Evolutionary conservation across 345 rosid genomes (phyloP).

Genomic region (Rubroshorea leprosula): DNA sequence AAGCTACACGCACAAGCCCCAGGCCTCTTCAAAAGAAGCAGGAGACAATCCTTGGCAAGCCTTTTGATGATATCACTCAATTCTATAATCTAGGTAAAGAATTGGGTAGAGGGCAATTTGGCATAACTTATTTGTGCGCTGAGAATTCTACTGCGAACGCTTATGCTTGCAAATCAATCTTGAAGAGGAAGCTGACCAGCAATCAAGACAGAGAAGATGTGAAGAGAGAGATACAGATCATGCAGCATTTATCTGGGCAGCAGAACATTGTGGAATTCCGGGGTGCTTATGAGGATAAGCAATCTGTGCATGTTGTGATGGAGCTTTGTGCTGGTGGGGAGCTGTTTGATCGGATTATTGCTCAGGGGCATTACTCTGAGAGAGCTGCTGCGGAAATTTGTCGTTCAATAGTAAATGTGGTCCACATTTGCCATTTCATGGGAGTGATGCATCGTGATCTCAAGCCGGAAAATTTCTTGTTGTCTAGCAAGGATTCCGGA

Average conservation of each 20-base stretch:
- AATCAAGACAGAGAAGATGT: constrained; percentile 64
- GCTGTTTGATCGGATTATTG: constrained; percentile 76
- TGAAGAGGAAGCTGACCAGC: constrained; percentile 60
- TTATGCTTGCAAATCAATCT: constrained; percentile 78
- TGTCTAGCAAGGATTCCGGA: constrained; percentile 50
- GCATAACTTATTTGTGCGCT: constrained; percentile 64
- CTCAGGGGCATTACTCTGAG: constrained; percentile 70
- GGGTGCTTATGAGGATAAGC: constrained; percentile 75
- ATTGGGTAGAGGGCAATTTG: constrained; percentile 83
- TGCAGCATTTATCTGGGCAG: constrained; percentile 85
- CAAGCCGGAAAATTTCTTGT: constrained; percentile 89
- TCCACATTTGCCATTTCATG: constrained; percentile 81
- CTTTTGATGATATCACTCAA: constrained; percentile 59
- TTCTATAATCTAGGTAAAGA: constrained; percentile 54
- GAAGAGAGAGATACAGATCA: constrained; percentile 67
- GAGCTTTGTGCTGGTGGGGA: constrained; percentile 92
- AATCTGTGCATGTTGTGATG: constrained; percentile 80
- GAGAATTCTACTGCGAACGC: constrained; percentile 63
- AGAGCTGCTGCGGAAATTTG: constrained; percentile 65
- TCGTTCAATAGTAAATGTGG: constrained; percentile 62
- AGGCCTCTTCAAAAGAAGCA: constrained; percentile 21
- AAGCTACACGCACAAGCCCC: constrained; percentile 10
- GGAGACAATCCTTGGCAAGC: constrained; percentile 56
- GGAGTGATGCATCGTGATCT: constrained; percentile 87
- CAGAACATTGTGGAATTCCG: constrained; percentile 71